These are phyloP conservation scores for Rhododendron ferrugineum DNA, from an alignment of 148 eudicot genomes.

Conservation along the genomic window DNA sequence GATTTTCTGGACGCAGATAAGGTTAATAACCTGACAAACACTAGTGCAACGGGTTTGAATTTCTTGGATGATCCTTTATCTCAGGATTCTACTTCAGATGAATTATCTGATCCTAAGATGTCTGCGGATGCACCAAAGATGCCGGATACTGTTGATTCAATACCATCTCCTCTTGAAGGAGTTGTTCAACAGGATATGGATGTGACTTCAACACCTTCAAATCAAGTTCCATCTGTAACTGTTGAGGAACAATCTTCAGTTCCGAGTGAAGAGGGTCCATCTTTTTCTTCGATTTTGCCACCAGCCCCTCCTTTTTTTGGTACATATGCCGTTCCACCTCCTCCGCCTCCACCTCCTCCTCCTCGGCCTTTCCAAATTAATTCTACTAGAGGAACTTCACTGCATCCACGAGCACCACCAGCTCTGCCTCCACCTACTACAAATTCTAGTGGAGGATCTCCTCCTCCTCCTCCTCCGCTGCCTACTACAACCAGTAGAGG, in stretches of 20 bases:
- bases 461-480: conserved; percentile 16
- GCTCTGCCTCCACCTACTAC: conserved; percentile 21
- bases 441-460: conserved; percentile 15
- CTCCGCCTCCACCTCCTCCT: conserved; percentile 17
- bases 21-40: conserved; percentile 30
- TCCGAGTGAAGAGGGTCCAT: conserved; percentile 17
- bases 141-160: conserved; percentile 27
- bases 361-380: conserved; percentile 19
- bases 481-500: conserved; percentile 19
- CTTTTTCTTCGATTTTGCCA: conserved; percentile 6
- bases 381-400: background rate
- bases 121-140: conserved; percentile 28
- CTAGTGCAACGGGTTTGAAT: conserved; percentile 32
- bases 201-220: conserved; percentile 17
- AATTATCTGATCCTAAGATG: conserved; percentile 49
- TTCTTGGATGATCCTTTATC: conserved; percentile 70
- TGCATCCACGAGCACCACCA: conserved; percentile 20
- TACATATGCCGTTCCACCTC: conserved; percentile 13
- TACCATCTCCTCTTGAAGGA: conserved; percentile 21
- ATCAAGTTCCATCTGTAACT: conserved; percentile 16
- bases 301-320: conserved; percentile 12
- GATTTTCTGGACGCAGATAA: conserved; percentile 85
- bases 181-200: conserved; percentile 24
- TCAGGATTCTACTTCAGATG: conserved; percentile 66
- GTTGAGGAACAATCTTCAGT: conserved; percentile 21